These are phyloP conservation scores for Alternaria sp. DNA, from an alignment of 2,329 filamentous ascomycete genomes.

Conservation along the genomic window DNA sequence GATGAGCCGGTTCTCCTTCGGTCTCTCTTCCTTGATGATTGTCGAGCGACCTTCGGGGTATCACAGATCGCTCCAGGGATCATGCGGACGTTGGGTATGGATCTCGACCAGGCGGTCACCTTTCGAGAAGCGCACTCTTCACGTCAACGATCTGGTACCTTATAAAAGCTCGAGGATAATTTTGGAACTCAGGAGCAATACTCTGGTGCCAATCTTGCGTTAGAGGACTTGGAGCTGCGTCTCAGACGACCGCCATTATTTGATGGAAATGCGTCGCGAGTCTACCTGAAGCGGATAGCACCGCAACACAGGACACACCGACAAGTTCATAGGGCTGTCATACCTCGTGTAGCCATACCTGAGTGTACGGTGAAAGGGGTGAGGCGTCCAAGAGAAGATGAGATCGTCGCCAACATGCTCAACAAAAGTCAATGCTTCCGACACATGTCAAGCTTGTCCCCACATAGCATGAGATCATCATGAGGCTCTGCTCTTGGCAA, in stretches of 20 bases:
- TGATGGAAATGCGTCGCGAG: background rate
- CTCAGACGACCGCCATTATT: background rate
- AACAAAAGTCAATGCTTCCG: conserved; percentile 2
- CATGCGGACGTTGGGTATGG: background rate
- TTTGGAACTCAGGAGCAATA: background rate
- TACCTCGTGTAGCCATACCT: background rate
- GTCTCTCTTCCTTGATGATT: background rate
- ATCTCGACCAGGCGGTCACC: background rate
- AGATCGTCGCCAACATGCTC: background rate
- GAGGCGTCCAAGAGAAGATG: conserved; percentile 1
- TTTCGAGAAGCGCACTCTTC: background rate
- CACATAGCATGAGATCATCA: conserved; percentile 15
- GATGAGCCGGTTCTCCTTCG: background rate
- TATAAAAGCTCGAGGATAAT: background rate
- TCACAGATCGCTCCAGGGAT: background rate
- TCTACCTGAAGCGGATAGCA: background rate
- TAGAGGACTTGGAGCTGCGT: background rate
- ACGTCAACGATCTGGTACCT: background rate
- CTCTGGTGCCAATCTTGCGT: background rate
- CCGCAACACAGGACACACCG: background rate
- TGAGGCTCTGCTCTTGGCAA: conserved; percentile 16
- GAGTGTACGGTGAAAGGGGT: conserved; percentile 2
- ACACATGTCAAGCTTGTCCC: conserved; percentile 4
- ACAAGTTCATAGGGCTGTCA: background rate
- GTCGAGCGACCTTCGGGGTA: background rate